phyloP scores from a whole-genome alignment of 2,329 filamentous ascomycete species.

The Sclerotinia spermophila region DNA sequence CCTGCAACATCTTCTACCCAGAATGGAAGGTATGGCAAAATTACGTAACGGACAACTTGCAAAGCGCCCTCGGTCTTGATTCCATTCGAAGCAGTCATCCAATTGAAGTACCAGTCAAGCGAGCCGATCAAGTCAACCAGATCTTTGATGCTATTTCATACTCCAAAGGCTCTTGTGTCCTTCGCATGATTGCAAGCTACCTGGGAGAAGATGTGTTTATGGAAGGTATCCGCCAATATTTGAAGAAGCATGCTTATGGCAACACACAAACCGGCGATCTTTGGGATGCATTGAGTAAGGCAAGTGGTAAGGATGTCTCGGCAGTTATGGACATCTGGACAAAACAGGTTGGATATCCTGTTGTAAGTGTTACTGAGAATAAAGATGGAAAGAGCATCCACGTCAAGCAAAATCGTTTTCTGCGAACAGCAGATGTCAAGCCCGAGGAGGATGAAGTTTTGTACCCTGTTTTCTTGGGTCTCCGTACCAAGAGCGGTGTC shows the following conservation, averaged over 20 bases:
- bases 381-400: constrained; percentile 68
- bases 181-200: constrained; percentile 96
- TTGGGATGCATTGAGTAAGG: constrained; percentile 82
- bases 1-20: constrained; percentile 90
- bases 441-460: constrained; percentile 86
- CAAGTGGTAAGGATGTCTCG: constrained; percentile 86
- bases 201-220: constrained; percentile 90
- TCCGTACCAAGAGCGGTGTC: constrained; percentile 79
- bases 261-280: constrained; percentile 91
- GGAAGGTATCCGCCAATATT: constrained; percentile 83
- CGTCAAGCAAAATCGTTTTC: constrained; percentile 91
- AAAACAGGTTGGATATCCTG: constrained; percentile 91
- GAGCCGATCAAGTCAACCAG: constrained; percentile 93
- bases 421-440: constrained; percentile 88
- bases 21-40: constrained; percentile 98
- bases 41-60: constrained; percentile 89
- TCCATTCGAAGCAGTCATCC: constrained; percentile 92
- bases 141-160: constrained; percentile 98
- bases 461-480: constrained; percentile 83
- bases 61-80: constrained; percentile 82
- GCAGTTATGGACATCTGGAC: constrained; percentile 96
- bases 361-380: constrained; percentile 80
- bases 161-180: constrained; percentile 90
- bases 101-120: constrained; percentile 93
- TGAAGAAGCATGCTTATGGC: constrained; percentile 95